phyloP scores from a whole-genome alignment of 2,329 filamentous ascomycete genomes.

The Colletotrichum euphorbiae region DNA sequence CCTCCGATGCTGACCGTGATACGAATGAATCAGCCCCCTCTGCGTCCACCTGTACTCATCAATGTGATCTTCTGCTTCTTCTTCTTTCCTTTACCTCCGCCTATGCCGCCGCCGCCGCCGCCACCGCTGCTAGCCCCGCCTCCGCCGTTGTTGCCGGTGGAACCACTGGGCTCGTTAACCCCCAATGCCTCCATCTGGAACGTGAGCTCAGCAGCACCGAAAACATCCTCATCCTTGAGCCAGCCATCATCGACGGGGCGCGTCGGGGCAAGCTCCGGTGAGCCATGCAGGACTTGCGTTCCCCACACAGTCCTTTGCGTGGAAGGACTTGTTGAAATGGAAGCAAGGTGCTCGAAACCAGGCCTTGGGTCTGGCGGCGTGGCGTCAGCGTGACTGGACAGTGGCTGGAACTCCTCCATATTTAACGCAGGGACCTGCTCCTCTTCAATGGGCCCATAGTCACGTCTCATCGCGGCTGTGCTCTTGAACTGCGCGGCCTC shows the following conservation, averaged over 20 bases:
- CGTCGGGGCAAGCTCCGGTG: constrained; percentile 61
- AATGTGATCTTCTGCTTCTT: constrained; percentile 79
- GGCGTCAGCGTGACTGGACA: constrained; percentile 62
- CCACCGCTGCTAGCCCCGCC: constrained; percentile 24
- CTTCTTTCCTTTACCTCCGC: constrained; percentile 67
- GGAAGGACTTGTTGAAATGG: constrained; percentile 84
- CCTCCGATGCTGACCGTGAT: background rate
- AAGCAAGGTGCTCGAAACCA: constrained; percentile 76
- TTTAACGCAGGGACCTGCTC: constrained; percentile 58
- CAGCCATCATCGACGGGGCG: constrained; percentile 78
- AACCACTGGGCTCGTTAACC: constrained; percentile 46
- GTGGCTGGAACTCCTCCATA: constrained; percentile 73
- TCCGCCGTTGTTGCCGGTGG: constrained; percentile 38
- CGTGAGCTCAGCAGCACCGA: constrained; percentile 70
- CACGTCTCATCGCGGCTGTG: constrained; percentile 53
- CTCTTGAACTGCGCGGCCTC: constrained; percentile 77
- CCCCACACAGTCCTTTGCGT: constrained; percentile 90
- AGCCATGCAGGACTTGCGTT: constrained; percentile 75
- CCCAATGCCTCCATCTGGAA: constrained; percentile 68
- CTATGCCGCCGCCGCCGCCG: constrained; percentile 46
- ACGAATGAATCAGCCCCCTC: constrained; percentile 51
- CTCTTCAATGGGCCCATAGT: constrained; percentile 54
- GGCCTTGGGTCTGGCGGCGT: constrained; percentile 68
- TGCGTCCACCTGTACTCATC: constrained; percentile 74
- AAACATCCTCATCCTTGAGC: constrained; percentile 83